These are phyloP conservation scores for Trichosporon inkin DNA, from an alignment of 1,284 basidiomycete genomes.

Conservation along the genomic window DNA sequence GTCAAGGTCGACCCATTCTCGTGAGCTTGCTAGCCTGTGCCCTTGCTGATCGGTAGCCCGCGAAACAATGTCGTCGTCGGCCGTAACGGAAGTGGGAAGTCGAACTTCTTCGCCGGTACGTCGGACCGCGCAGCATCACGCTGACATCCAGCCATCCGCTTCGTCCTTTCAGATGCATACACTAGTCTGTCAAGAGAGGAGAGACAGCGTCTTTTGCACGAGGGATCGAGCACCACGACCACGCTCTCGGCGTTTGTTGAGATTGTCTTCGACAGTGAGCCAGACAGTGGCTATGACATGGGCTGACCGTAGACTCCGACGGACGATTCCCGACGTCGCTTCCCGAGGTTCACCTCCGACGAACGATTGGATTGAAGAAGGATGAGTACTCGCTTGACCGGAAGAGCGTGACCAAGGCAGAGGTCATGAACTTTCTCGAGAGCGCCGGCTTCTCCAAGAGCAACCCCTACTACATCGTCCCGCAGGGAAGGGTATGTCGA, in stretches of 20 bases:
- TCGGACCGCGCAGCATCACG: not conserved
- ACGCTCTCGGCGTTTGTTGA: constrained; percentile 89
- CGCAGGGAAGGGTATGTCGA: constrained; percentile 82
- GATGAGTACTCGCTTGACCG: constrained; percentile 97
- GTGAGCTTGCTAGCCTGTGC: constrained; percentile 6
- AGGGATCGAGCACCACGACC: constrained; percentile 80
- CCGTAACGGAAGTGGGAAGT: constrained; percentile 91
- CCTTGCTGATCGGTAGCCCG: constrained; percentile 56
- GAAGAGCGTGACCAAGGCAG: constrained; percentile 86
- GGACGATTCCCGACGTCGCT: constrained; percentile 85
- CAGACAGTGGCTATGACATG: too few species aligned
- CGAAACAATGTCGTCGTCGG: constrained; percentile 91
- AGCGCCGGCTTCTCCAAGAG: constrained; percentile 94
- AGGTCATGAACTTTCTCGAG: constrained; percentile 93
- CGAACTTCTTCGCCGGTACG: constrained; percentile 87
- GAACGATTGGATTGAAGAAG: constrained; percentile 96
- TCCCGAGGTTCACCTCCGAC: constrained; percentile 75
- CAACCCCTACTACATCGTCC: constrained; percentile 99
- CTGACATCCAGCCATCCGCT: constrained; percentile 71
- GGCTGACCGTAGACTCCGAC: constrained; percentile 54
- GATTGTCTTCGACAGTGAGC: constrained; percentile 73
- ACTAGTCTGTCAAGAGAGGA: constrained; percentile 93
- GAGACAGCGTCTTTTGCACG: constrained; percentile 84
- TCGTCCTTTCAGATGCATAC: constrained; percentile 95
- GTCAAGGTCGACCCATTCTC: constrained; percentile 46